Conservation (phyloP, 2,329 filamentous ascomycete species). For the Didymella glomerata region DNA sequence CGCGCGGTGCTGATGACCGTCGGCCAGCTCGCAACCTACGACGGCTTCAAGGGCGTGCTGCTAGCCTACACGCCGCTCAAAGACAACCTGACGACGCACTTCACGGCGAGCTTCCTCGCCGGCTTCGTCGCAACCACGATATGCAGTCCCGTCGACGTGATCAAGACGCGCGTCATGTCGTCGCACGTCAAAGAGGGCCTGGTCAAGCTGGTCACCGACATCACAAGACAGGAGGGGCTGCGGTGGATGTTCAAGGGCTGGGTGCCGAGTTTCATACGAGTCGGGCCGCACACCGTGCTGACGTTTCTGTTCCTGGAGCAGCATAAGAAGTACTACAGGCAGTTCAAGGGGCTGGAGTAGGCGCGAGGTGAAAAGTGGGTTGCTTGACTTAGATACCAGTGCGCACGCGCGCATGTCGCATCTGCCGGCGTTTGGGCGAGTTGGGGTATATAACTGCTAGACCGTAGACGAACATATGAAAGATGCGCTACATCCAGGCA, state of each 20-base stretch:
- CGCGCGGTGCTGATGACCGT: constrained; percentile 89
- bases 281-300: constrained; percentile 81
- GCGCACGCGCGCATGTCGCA: constrained; percentile 18
- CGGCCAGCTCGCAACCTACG: constrained; percentile 83
- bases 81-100: constrained; percentile 78
- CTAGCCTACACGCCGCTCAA: constrained; percentile 70
- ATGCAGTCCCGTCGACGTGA: constrained; percentile 85
- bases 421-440: constrained; percentile 18
- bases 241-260: constrained; percentile 90
- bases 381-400: constrained; percentile 21
- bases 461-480: constrained; percentile 3
- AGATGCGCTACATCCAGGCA: neutral
- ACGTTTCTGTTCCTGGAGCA: constrained; percentile 88
- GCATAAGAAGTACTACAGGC: constrained; percentile 78
- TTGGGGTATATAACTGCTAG: neutral
- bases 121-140: constrained; percentile 86
- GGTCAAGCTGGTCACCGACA: constrained; percentile 67
- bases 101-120: constrained; percentile 78
- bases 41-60: constrained; percentile 78
- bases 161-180: constrained; percentile 90
- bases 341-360: constrained; percentile 36
- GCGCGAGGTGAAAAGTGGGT: too few relatives aligned
- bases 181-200: constrained; percentile 65
- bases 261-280: constrained; percentile 77
- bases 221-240: constrained; percentile 75